Percentiles rank a stretch among this genome's conserved stretches.
phyloP scores from a whole-genome alignment of 169 alveolate species.

The Babesia ovata region DNA sequence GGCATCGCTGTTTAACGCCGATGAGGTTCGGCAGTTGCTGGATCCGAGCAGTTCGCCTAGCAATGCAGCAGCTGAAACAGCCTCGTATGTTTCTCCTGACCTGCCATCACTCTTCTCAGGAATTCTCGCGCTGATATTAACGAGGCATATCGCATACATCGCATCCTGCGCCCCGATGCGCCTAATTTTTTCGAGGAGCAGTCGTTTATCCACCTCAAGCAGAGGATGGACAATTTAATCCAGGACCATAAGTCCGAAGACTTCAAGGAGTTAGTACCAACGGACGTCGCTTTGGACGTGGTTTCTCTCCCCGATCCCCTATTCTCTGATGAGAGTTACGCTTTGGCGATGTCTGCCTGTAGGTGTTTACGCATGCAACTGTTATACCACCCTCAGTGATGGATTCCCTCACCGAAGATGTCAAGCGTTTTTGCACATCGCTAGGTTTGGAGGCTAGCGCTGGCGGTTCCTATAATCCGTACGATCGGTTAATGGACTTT shows the following conservation, averaged over 20 bases:
- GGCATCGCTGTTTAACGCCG: conserved; percentile 27
- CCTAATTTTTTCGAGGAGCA: conserved; percentile 68
- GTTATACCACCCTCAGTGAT: conserved; percentile 8
- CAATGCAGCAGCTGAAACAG: background rate
- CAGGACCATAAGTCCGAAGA: background rate
- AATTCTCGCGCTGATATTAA: conserved; percentile 15
- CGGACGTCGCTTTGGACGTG: conserved; percentile 5
- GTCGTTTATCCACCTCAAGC: conserved; percentile 47
- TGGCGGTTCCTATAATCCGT: background rate
- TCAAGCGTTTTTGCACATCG: conserved; percentile 20
- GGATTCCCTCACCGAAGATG: conserved; percentile 51
- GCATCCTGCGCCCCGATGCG: conserved; percentile 65
- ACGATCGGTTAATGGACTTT: conserved; percentile 2
- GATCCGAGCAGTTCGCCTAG: background rate
- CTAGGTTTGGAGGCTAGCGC: conserved; percentile 11
- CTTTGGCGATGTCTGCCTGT: conserved; percentile 52
- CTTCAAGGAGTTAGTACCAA: conserved; percentile 36
- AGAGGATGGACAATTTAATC: conserved; percentile 36
- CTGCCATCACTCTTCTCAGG: background rate
- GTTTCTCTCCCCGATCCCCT: conserved; percentile 20
- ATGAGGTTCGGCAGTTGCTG: conserved; percentile 21
- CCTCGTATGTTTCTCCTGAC: background rate
- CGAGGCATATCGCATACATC: conserved; percentile 52
- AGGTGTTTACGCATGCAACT: conserved; percentile 9
- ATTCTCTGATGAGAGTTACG: conserved; percentile 46